Base-by-base conservation (phyloP, 768 basidiomycete species). In the Boletellus emodensis region DNA sequence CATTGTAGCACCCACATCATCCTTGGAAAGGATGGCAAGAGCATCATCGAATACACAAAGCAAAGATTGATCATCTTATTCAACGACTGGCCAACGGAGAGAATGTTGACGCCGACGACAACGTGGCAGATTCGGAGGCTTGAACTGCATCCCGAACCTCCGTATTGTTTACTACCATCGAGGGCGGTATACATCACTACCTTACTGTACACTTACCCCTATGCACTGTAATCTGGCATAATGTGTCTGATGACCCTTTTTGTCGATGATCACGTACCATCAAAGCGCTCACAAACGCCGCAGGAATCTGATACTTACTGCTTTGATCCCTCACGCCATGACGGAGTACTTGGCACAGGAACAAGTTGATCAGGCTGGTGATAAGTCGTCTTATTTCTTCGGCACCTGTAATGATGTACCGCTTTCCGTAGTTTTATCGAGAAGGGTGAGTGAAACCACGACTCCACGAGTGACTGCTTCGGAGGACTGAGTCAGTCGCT, bases 21-120 rank as follows among this genome's bases (percentile, higher is more conserved):
- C 90, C 90, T 3, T 93, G 90, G 90, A 93, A 93, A 65, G 90
- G 90, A 13, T 93, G 90, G 90, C 90, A 93, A 66, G 90, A 93
- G 60, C 90, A 92, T 63, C 85, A 91, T 64, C 80, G 90, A 38
- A 90, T 91, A 59, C 90, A 92, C 65, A 92, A 91, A 62, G 76
- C 81, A 12, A 90, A 88, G 62, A 90, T 92, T 54, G 90, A 91
- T 59, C 83, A 90, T 68, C 77, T 88, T 36, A 85, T 89, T 38
- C 72, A 81, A 52, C 75, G 77, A 56, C 64, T 92, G 17, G 61
- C 62, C 11, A 74, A 75, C 28, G 88, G 87, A 12, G 82, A 86
- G 62, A 73, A 64, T 37, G 71, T 79, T 33, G 77, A 78, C 34
- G 41, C 40, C 4, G 66, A 68, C 17, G 66, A 68, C 38, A 54